These are phyloP conservation scores for Fusarium brachygibbosum DNA, from an alignment of 2,329 filamentous ascomycete species.

Conservation along the genomic window DNA sequence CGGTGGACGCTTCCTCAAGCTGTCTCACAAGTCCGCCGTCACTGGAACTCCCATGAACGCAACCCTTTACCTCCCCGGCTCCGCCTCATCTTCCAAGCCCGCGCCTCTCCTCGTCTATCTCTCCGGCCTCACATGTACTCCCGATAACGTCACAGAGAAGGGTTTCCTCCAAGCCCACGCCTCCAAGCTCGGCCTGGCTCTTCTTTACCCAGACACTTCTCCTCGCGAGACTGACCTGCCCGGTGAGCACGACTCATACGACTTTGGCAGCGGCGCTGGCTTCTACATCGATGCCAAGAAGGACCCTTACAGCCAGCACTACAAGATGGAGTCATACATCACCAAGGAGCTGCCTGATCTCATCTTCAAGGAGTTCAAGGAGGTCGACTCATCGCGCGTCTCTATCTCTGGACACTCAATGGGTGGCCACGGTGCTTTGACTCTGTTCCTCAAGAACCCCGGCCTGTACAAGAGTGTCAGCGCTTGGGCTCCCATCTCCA, in stretches of 20 bases:
- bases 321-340: constrained; percentile 96
- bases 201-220: constrained; percentile 95
- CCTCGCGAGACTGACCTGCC: constrained; percentile 85
- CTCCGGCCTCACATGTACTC: constrained; percentile 93
- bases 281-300: constrained; percentile 93
- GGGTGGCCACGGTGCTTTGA: constrained; percentile 96
- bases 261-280: constrained; percentile 91
- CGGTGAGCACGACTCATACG: constrained; percentile 88
- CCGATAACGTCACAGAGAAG: constrained; percentile 84
- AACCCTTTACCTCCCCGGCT: constrained; percentile 89
- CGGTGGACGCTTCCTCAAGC: constrained; percentile 94
- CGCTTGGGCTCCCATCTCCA: constrained; percentile 90
- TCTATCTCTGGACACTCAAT: constrained; percentile 95
- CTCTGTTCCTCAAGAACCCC: constrained; percentile 91
- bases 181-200: constrained; percentile 83
- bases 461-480: constrained; percentile 90
- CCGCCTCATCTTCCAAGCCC: constrained; percentile 66
- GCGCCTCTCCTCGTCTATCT: constrained; percentile 93
- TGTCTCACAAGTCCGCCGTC: constrained; percentile 82
- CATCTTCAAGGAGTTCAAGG: constrained; percentile 78
- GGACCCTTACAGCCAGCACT: constrained; percentile 80
- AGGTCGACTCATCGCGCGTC: constrained; percentile 77
- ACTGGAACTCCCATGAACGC: constrained; percentile 92
- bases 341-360: constrained; percentile 85
- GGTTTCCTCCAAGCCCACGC: constrained; percentile 94